Conservation (phyloP, 495 filamentous ascomycete genomes). For the Margaritispora aquatica region DNA sequence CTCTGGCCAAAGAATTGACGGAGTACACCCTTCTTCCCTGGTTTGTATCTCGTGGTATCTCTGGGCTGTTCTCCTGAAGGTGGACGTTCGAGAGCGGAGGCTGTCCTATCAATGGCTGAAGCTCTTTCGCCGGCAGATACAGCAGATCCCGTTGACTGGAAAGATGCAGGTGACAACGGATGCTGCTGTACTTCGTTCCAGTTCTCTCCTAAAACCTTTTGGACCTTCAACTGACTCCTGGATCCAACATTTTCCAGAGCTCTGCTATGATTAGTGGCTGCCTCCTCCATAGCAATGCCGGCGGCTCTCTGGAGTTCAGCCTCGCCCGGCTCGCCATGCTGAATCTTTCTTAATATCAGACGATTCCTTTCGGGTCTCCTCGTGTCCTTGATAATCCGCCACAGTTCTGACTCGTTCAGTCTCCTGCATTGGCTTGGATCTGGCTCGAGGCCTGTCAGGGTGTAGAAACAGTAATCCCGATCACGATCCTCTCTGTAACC, state of each 20-base stretch:
- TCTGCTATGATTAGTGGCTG: constrained; percentile 63
- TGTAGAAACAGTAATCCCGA: constrained; percentile 76
- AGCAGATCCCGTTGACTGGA: constrained; percentile 28
- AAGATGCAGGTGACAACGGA: constrained; percentile 71
- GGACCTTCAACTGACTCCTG: constrained; percentile 66
- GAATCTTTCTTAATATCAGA: constrained; percentile 84
- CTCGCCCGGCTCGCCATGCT: constrained; percentile 75
- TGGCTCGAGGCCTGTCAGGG: constrained; percentile 75
- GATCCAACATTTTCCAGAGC: constrained; percentile 55
- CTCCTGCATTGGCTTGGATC: constrained; percentile 70
- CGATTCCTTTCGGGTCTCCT: constrained; percentile 75
- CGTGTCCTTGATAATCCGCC: constrained; percentile 73
- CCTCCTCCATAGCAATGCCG: constrained; percentile 75
- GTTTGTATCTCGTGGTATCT: constrained; percentile 17
- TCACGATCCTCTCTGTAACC: constrained; percentile 67
- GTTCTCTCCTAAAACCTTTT: constrained; percentile 77
- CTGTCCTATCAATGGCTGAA: constrained; percentile 57
- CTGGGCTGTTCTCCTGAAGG: constrained; percentile 24
- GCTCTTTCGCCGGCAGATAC: constrained; percentile 45
- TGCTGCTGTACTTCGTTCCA: constrained; percentile 73
- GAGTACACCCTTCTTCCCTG: constrained; percentile 38
- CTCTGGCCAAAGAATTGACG: constrained; percentile 79
- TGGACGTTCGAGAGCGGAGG: constrained; percentile 49
- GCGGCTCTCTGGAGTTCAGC: constrained; percentile 77
- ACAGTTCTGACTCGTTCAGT: constrained; percentile 76